Evolutionary conservation across 2,329 filamentous ascomycete genomes (phyloP), one percentile per base, ranked within the genome.

Genomic region (Colletotrichum sojae): DNA sequence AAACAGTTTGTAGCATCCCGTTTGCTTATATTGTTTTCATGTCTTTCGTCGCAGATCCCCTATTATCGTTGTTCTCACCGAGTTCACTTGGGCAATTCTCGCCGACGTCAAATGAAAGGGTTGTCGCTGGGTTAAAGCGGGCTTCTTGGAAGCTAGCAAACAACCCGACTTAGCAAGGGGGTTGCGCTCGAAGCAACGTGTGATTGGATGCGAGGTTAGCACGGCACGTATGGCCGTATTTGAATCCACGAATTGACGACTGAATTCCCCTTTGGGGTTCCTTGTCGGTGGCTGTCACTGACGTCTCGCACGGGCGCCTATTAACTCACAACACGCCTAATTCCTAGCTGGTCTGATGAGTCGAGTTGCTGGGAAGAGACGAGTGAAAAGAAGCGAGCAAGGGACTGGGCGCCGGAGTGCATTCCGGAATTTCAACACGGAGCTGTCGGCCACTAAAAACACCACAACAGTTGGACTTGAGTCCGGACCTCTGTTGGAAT

Each of bases 51-150:
- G 22, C 45, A 12, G 31, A 36, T 36, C 9, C 31, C 27, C 27
- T 31, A 36, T 36, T 36, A 8, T 59, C 5, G n/a, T 43, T 20
- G n/a, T 59, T 49, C 15, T 4, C n/a, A 49, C 18, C 25, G 22
- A 36, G 31, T 48, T 43, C 13, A 9, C 27, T 43, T n/a, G 10
- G 61, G 61, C 43, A 63, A 49, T 48, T 48, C 40, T 63, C 52
- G 61, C 61, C 43, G 52, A 45, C 4, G 2, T 22, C 18, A 57
- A 49, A 57, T 57, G 39, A 56, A 57, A 22, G 61, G 51, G 18
- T 20, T 9, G 51, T 18, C 27, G 22, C 61, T 57, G 22, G 60
- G 27, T 40, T 63, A 49, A 55, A 56, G 61, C 61, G 61, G 61
- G 51, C 31, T 20, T 48, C n/a, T 48, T 40, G 27, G 25, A 31